Conservation (phyloP, 2,329 filamentous ascomycete genomes). For the Epichloe sp. region DNA sequence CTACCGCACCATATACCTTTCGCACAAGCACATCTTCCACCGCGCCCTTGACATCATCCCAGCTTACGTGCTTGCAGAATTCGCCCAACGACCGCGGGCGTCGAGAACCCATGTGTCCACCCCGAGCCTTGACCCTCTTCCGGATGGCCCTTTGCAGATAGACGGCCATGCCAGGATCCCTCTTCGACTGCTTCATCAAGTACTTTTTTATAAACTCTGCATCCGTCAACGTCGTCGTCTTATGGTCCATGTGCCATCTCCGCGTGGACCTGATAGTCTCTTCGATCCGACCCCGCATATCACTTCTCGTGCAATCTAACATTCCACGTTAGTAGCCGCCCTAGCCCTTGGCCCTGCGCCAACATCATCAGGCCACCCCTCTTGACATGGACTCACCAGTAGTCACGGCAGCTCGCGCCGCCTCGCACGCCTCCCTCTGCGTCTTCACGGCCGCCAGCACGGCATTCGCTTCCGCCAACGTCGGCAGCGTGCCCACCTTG, state of each 20-base stretch:
- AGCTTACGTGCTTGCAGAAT: constrained; percentile 18
- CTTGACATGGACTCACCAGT: too few relatives aligned
- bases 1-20: constrained; percentile 11
- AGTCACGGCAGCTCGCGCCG: neutral
- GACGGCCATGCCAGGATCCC: constrained; percentile 21
- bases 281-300: constrained; percentile 16
- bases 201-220: constrained; percentile 19
- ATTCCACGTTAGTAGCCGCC: neutral
- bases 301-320: constrained; percentile 1
- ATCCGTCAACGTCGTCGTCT: constrained; percentile 19
- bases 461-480: constrained; percentile 10
- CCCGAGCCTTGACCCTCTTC: constrained; percentile 10
- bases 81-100: constrained; percentile 19
- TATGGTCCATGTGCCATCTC: constrained; percentile 26
- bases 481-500: constrained; percentile 13
- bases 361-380: too few relatives aligned
- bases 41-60: constrained; percentile 21
- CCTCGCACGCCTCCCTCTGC: constrained; percentile 1
- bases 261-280: constrained; percentile 24
- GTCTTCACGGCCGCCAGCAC: constrained; percentile 3
- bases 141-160: constrained; percentile 20
- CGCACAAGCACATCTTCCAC: constrained; percentile 18
- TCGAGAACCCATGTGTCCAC: neutral
- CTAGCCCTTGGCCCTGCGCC: too few relatives aligned
- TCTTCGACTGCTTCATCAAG: constrained; percentile 22